Evolutionary conservation across 768 basidiomycete genomes (phyloP), one percentile per base, ranked within the genome.

Genomic region (Leucogyrophana mollusca): DNA sequence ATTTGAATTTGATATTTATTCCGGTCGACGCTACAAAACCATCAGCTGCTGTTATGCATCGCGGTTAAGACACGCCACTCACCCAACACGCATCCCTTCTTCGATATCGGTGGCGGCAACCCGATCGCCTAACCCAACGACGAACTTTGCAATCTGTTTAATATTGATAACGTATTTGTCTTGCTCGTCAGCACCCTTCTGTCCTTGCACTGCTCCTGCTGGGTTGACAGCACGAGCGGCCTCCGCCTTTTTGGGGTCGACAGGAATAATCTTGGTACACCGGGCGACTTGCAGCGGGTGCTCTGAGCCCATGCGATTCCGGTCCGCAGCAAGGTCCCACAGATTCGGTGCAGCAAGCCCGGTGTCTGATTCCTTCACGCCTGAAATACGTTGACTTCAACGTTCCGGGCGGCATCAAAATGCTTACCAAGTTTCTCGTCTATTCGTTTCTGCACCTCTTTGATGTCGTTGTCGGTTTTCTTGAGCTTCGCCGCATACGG

Each of bases 11-110:
- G 94, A 66, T 99, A 99, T 69, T 98, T 90, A 57, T 88, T 90
- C 40, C 94, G 83, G 69, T 95, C 94, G 42, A 97, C 94, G 36
- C 94, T 96, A 56, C 11, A 32, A 18, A 40, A 46, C 55, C 51
- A 13, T 8, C 40, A 42, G 46, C 14, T 30, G 30, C 55, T n/a
- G 46, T 42, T 5, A 35, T 34, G 40, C 24, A 43, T 23, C 4
- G 22, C 24, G 14, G 14, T 2, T 9, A 9, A 36, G 14, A 4
- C n/a, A 40, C 11, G 14, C 14, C 21, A 54, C 90, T 61, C 61
- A 97, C 95, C 95, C 96, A 33, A 99, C 96, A 44, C 96, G 87
- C 96, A 99, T 99, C n/a, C 96, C 96, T 73, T 99, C 96, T 66
- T 99, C 96, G 43, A 99, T 94, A 72, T 99, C 96, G 2, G 95